These are phyloP conservation scores for Botrytis pseudocinerea DNA, from an alignment of 2,329 filamentous ascomycete genomes.

Conservation along the genomic window DNA sequence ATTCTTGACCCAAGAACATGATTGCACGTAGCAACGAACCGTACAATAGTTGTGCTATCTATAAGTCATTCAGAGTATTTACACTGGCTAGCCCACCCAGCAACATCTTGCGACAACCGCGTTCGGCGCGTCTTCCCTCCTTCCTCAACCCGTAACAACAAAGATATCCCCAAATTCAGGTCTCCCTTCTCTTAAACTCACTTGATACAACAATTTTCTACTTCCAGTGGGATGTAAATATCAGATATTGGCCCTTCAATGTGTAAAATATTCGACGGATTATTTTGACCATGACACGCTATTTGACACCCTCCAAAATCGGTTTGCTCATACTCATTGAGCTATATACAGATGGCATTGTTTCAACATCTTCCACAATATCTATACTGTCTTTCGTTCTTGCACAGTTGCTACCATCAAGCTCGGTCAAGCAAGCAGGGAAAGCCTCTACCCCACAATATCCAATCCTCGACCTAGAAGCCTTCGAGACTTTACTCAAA, in stretches of 20 bases:
- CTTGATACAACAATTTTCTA: not conserved
- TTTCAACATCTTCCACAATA: slow-evolving; percentile 70
- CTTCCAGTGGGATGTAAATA: not conserved
- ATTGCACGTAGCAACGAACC: not conserved
- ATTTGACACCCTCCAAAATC: slow-evolving; percentile 86
- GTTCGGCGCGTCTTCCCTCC: slow-evolving; percentile 7
- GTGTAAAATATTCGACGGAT: not conserved
- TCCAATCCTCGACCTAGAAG: slow-evolving; percentile 52
- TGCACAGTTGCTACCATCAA: slow-evolving; percentile 62
- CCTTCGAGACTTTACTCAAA: slow-evolving; percentile 60
- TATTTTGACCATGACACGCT: slow-evolving; percentile 64
- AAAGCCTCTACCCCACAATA: slow-evolving; percentile 44
- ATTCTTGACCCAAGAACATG: not conserved
- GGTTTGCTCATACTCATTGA: slow-evolving; percentile 78
- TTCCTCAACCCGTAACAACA: not conserved
- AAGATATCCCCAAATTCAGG: not conserved
- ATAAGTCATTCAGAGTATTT: not conserved
- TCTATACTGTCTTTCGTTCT: slow-evolving; percentile 78
- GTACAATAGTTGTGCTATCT: not conserved
- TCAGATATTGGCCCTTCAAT: not conserved
- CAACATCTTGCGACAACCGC: slow-evolving; percentile 6
- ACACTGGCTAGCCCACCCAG: not conserved
- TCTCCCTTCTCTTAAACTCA: not conserved
- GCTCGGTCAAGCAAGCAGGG: slow-evolving; percentile 37
- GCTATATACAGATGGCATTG: slow-evolving; percentile 72